Percentiles rank a stretch among this genome's conserved stretches.
phyloP scores from a whole-genome alignment of 176 grass and related monocot genomes.

The bread wheat (Triticum aestivum) region IWGSC_CS_RefSeq_v2.1 NC_057802.1:329839346-329839845 shows the following conservation, averaged over 20 bases:
- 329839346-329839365: slow-evolving; percentile 76
- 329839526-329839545: neutral
- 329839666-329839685: neutral
- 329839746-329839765: neutral
- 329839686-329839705: neutral
- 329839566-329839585: neutral
- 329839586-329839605: slow-evolving; percentile 6
- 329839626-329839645: neutral
- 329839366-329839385: slow-evolving; percentile 44
- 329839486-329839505: neutral
- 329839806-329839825: too few relatives aligned
- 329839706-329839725: neutral
- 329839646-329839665: slow-evolving; percentile 15
- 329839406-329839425: neutral
- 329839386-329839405: slow-evolving; percentile 4
- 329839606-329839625: slow-evolving; percentile 24
- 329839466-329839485: neutral
- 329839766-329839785: neutral
- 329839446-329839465: neutral
- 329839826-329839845: slow-evolving; percentile 7
- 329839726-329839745: neutral
- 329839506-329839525: neutral
- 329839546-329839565: slow-evolving; percentile 1
- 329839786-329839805: neutral
- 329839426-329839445: slow-evolving; percentile 17